A percentile compares a stretch with the other conserved stretches of the same genome.
These are phyloP conservation scores for Yamadazyma insecticola DNA, from an alignment of 805 yeast genomes.

Conservation along the genomic window DNA sequence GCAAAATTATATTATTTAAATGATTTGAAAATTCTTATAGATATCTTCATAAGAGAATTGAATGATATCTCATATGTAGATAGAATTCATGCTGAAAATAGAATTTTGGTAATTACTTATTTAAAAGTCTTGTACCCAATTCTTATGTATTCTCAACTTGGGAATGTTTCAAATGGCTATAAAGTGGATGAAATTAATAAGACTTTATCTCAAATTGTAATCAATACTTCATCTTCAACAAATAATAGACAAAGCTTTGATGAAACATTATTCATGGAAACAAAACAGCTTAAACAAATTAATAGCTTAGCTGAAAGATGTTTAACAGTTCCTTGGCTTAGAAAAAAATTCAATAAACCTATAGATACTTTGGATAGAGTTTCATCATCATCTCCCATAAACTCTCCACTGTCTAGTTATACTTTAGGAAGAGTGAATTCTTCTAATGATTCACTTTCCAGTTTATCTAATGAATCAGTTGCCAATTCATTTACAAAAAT, in stretches of 20 bases:
- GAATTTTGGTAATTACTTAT: slow-evolving; percentile 44
- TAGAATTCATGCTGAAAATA: slow-evolving; percentile 55
- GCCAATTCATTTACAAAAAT: slow-evolving; percentile 22
- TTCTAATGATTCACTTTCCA: too few species aligned
- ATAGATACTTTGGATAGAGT: neutral
- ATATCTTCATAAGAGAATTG: slow-evolving; percentile 77
- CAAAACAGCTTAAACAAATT: slow-evolving; percentile 17
- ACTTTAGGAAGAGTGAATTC: slow-evolving; percentile 3
- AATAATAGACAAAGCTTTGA: neutral
- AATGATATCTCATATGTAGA: slow-evolving; percentile 58
- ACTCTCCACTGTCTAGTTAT: neutral
- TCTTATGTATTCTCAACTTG: slow-evolving; percentile 59
- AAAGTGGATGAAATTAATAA: slow-evolving; percentile 51
- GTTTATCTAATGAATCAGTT: slow-evolving; percentile 20
- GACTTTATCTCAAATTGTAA: slow-evolving; percentile 45
- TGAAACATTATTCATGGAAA: too few species aligned
- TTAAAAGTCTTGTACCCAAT: slow-evolving; percentile 72
- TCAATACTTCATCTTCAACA: slow-evolving; percentile 1
- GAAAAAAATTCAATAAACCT: slow-evolving; percentile 6
- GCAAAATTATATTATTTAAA: slow-evolving; percentile 72
- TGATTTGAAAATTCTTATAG: slow-evolving; percentile 79
- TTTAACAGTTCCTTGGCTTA: slow-evolving; percentile 30
- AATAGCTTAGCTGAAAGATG: slow-evolving; percentile 32
- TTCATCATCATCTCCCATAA: slow-evolving; percentile 7
- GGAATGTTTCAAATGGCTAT: slow-evolving; percentile 45